phyloP scores from a whole-genome alignment of 345 rosid species.

The Populus davidiana region DNA sequence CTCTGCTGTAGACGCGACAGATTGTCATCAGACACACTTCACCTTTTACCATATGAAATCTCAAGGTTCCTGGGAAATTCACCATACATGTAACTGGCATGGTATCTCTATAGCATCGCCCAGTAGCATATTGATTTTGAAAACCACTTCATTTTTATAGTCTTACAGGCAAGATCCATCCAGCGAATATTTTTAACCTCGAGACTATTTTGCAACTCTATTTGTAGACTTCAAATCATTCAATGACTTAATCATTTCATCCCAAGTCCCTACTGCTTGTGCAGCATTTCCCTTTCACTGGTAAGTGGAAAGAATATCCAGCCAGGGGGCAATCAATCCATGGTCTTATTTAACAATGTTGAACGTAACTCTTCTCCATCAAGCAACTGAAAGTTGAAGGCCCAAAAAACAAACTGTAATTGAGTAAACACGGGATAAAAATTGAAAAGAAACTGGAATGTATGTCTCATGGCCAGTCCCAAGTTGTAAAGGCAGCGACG shows the following conservation, averaged over 20 bases:
- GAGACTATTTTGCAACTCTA: too few relatives aligned
- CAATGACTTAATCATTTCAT: not conserved
- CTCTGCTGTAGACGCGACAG: not conserved
- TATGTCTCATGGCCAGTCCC: not conserved
- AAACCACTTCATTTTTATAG: not conserved
- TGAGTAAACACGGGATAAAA: too few relatives aligned
- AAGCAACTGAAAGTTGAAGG: not conserved
- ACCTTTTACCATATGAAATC: not conserved
- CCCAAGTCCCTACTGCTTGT: not conserved
- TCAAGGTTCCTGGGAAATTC: not conserved
- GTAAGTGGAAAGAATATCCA: not conserved
- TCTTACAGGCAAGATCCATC: not conserved
- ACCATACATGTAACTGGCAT: not conserved
- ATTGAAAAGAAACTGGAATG: not conserved
- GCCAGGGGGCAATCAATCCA: not conserved
- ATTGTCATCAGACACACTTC: not conserved
- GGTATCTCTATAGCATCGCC: too few relatives aligned
- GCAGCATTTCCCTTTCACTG: not conserved
- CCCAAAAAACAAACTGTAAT: not conserved
- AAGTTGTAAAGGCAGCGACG: not conserved
- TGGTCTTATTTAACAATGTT: not conserved
- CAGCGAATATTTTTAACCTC: too few relatives aligned
- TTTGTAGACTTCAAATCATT: too few relatives aligned
- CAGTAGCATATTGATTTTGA: not conserved
- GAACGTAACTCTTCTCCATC: not conserved